Conservation (phyloP, 179 eudicot genomes). For the Beta lomatogona region DNA sequence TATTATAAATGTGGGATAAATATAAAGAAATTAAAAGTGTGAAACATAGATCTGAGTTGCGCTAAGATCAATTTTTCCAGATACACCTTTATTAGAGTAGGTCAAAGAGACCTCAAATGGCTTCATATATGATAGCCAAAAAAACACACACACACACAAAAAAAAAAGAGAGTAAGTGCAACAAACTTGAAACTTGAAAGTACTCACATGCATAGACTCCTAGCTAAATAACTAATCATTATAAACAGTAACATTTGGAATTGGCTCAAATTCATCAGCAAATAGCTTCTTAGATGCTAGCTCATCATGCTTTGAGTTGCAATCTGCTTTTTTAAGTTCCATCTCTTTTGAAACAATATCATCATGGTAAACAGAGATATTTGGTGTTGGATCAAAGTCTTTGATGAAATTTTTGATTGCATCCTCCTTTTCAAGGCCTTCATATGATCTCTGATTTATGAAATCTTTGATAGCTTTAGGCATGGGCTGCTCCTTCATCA, state of each 20-base stretch:
- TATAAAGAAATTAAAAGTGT: too few species aligned
- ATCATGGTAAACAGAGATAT: conserved; percentile 20
- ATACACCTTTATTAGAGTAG: too few species aligned
- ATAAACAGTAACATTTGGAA: conserved; percentile 28
- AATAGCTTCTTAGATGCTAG: neutral
- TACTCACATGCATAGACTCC: neutral
- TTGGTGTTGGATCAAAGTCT: conserved; percentile 32
- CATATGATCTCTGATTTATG: neutral
- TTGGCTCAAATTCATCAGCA: conserved; percentile 34
- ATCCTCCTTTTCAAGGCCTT: neutral
- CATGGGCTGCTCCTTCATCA: conserved; percentile 39
- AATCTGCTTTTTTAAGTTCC: neutral
- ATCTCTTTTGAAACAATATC: neutral
- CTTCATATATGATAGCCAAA: too few species aligned
- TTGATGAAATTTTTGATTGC: neutral
- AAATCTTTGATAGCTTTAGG: conserved; percentile 38
- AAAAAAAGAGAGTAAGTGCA: neutral
- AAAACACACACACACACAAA: neutral
- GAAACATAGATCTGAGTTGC: too few species aligned
- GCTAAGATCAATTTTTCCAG: too few species aligned
- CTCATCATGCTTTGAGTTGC: neutral
- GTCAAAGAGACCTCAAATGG: too few species aligned
- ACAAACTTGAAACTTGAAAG: neutral
- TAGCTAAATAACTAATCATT: neutral
- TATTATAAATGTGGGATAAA: too few species aligned